These are phyloP conservation scores for Raphanus raphanistrum DNA, from an alignment of 345 rosid genomes.

Conservation along the genomic window DNA sequence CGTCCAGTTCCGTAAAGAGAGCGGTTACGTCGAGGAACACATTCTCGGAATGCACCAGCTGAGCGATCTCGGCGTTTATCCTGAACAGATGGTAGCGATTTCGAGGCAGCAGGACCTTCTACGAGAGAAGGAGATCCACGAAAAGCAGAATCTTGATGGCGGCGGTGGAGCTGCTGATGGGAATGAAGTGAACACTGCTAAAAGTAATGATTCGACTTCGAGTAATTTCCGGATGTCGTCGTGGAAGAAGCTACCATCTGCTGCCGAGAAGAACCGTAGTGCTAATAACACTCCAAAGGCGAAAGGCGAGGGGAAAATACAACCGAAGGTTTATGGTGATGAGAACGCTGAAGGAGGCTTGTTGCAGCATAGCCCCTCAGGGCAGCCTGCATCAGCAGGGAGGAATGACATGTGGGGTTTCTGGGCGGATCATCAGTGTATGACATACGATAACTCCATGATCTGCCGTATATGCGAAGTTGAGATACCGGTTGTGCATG, in stretches of 20 bases:
- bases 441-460: slow-evolving; percentile 81
- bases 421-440: slow-evolving; percentile 61
- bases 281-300: slow-evolving; percentile 53
- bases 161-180: slow-evolving; percentile 42
- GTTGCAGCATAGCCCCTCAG: slow-evolving; percentile 49
- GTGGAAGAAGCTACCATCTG: slow-evolving; percentile 92
- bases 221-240: slow-evolving; percentile 88
- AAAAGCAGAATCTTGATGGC: slow-evolving; percentile 46
- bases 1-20: slow-evolving; percentile 94
- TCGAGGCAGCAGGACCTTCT: slow-evolving; percentile 56
- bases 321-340: slow-evolving; percentile 45
- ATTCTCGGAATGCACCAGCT: slow-evolving; percentile 80
- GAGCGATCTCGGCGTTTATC: slow-evolving; percentile 93
- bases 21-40: slow-evolving; percentile 74
- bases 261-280: slow-evolving; percentile 63
- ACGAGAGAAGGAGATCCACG: slow-evolving; percentile 42
- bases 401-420: slow-evolving; percentile 63
- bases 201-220: slow-evolving; percentile 71
- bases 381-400: slow-evolving; percentile 52
- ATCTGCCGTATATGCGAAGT: slow-evolving; percentile 98
- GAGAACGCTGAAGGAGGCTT: slow-evolving; percentile 45
- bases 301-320: slow-evolving; percentile 48
- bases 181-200: slow-evolving; percentile 64
- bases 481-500: slow-evolving; percentile 97
- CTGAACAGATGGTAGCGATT: slow-evolving; percentile 64